Percentiles rank a stretch among this genome's conserved stretches.
Evolutionary conservation across 768 basidiomycete species (phyloP).

Genomic region (Tephrocybe sp.): DNA sequence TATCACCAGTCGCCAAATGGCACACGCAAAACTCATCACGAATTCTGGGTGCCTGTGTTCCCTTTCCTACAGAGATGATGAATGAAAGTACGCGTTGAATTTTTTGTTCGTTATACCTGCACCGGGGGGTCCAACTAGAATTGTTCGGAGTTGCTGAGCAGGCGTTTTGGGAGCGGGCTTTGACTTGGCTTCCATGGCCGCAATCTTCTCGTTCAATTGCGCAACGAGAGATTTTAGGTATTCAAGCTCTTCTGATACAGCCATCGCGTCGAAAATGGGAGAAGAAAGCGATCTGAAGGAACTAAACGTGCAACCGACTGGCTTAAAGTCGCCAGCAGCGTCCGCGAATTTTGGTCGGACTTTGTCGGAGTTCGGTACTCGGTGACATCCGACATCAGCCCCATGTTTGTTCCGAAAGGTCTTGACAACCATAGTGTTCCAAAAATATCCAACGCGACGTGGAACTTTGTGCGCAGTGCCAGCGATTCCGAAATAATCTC

Average conservation of each 20-base stretch:
- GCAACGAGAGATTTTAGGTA: constrained; percentile 91
- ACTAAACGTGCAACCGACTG: constrained; percentile 8
- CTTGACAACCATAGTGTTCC: constrained; percentile 13
- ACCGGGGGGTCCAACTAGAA: constrained; percentile 95
- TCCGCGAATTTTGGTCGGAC: constrained; percentile 24
- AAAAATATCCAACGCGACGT: constrained; percentile 23
- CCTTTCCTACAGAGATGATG: constrained; percentile 68
- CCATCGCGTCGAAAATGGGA: constrained; percentile 40
- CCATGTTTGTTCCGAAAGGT: constrained; percentile 15
- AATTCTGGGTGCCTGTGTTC: constrained; percentile 95
- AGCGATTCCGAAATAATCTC: constrained; percentile 15
- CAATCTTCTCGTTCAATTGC: constrained; percentile 91
- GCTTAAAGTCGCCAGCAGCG: constrained; percentile 18
- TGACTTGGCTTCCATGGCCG: constrained; percentile 66
- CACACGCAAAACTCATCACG: constrained; percentile 93
- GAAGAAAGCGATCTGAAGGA: constrained; percentile 5
- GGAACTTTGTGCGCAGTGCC: constrained; percentile 13
- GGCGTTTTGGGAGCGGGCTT: constrained; percentile 56
- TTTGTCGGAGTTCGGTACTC: constrained; percentile 21
- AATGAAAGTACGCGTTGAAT: background rate
- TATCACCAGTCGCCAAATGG: constrained; percentile 98
- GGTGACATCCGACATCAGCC: constrained; percentile 1
- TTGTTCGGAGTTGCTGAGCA: constrained; percentile 79
- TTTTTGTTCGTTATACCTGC: constrained; percentile 61
- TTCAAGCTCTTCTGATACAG: constrained; percentile 76